A percentile compares a stretch with the other conserved stretches of the same genome.
Evolutionary conservation across 1,139 yeast genomes (phyloP).

Genomic region (Suhomyces anneliseae): DNA sequence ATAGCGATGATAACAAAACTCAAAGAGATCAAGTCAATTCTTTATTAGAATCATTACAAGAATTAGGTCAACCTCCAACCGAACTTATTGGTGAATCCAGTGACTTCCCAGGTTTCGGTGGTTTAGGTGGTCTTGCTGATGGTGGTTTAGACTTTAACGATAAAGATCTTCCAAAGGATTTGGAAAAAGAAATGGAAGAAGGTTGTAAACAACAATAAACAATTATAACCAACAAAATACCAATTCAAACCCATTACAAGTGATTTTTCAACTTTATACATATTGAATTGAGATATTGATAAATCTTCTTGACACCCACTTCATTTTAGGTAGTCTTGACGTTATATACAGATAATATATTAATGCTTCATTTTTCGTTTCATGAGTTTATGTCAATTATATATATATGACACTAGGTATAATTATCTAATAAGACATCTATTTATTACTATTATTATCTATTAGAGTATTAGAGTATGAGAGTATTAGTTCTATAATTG

Average conservation of each 20-base stretch:
- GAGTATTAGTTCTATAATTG: too few species aligned
- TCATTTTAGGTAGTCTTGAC: too few species aligned
- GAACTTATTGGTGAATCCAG: constrained; percentile 71
- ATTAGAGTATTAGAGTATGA: too few species aligned
- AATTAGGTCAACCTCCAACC: constrained; percentile 85
- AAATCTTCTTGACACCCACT: not conserved
- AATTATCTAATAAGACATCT: too few species aligned
- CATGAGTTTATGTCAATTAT: too few species aligned
- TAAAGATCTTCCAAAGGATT: constrained; percentile 47
- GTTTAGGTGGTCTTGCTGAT: constrained; percentile 25
- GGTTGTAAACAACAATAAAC: constrained; percentile 23
- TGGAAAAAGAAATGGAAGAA: constrained; percentile 45
- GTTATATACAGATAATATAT: not conserved
- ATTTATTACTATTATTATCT: too few species aligned
- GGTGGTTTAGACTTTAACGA: constrained; percentile 40
- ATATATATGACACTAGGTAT: too few species aligned
- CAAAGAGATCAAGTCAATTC: constrained; percentile 55
- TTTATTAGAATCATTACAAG: constrained; percentile 70
- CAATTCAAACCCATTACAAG: not conserved
- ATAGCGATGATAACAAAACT: constrained; percentile 50
- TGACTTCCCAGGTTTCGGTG: constrained; percentile 58
- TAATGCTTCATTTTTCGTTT: not conserved
- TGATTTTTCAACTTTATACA: not conserved
- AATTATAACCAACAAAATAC: not conserved
- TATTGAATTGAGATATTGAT: not conserved